phyloP scores from a whole-genome alignment of 2,329 filamentous ascomycete species.

The Monosporascus sp. region DNA sequence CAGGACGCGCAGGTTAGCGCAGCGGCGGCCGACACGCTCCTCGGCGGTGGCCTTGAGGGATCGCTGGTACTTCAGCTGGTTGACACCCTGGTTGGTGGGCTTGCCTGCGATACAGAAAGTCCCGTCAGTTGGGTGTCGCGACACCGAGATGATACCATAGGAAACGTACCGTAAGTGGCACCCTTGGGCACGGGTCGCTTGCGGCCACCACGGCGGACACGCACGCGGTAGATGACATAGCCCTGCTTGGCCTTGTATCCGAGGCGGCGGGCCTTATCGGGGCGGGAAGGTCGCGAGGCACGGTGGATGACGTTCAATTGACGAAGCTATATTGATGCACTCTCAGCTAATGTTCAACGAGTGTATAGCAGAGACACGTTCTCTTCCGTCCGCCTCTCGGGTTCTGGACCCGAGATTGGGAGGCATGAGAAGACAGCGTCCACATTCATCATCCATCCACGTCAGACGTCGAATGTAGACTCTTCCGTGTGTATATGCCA shows the following conservation, averaged over 20 bases:
- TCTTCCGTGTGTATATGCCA: slow-evolving; percentile 19
- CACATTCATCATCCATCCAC: slow-evolving; percentile 27
- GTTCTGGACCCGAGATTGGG: neutral
- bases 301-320: slow-evolving; percentile 99
- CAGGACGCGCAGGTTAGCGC: slow-evolving; percentile 97
- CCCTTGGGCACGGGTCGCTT: slow-evolving; percentile 96
- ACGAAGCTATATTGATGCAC: slow-evolving; percentile 99
- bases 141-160: neutral
- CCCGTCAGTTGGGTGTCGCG: slow-evolving; percentile 7
- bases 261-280: slow-evolving; percentile 99
- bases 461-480: slow-evolving; percentile 23
- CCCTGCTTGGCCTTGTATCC: slow-evolving; percentile 99
- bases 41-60: slow-evolving; percentile 96
- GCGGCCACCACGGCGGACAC: slow-evolving; percentile 96
- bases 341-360: slow-evolving; percentile 99
- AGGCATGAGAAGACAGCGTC: slow-evolving; percentile 27
- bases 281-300: slow-evolving; percentile 93
- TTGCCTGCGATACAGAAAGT: slow-evolving; percentile 62
- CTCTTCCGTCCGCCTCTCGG: slow-evolving; percentile 19
- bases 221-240: slow-evolving; percentile 99
- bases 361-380: slow-evolving; percentile 77
- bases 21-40: slow-evolving; percentile 99
- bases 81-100: slow-evolving; percentile 99
- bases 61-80: slow-evolving; percentile 99
- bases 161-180: slow-evolving; percentile 88